phyloP scores from a whole-genome alignment of 192 early-diverging fungal species.

The Funneliformis mosseae region DNA sequence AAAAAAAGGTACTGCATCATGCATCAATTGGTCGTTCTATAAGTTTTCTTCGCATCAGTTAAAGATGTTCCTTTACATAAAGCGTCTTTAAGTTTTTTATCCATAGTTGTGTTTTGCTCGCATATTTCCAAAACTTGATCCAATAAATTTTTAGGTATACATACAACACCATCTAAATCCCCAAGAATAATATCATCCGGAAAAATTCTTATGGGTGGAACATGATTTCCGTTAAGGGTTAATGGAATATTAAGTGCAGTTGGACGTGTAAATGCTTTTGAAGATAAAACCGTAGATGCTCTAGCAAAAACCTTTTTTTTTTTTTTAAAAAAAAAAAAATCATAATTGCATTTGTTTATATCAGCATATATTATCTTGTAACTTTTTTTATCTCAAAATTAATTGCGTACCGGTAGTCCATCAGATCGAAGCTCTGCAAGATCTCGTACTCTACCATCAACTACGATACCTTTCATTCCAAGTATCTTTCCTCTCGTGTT shows the following conservation, averaged over 20 bases:
- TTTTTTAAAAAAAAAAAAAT: too few species aligned
- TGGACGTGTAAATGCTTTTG: conserved; percentile 50
- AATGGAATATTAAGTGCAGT: conserved; percentile 50
- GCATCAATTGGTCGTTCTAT: too few species aligned
- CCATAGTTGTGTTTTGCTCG: conserved; percentile 48
- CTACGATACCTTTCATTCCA: conserved; percentile 53
- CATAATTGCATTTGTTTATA: background rate
- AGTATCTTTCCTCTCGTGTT: conserved; percentile 52
- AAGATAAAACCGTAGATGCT: conserved; percentile 51
- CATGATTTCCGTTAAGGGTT: conserved; percentile 44
- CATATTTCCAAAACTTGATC: conserved; percentile 51
- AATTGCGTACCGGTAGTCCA: conserved; percentile 46
- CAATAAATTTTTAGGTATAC: conserved; percentile 49
- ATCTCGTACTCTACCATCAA: conserved; percentile 59
- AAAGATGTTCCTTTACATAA: conserved; percentile 50
- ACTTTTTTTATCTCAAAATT: background rate
- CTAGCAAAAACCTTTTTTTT: conserved; percentile 56
- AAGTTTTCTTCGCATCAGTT: conserved; percentile 41
- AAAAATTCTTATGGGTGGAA: conserved; percentile 48
- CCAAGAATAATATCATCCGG: conserved; percentile 59
- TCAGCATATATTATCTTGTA: background rate
- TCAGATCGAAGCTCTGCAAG: conserved; percentile 55
- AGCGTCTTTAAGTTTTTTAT: conserved; percentile 56
- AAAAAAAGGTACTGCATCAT: too few species aligned
- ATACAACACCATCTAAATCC: conserved; percentile 59